A percentile compares a stretch with the other conserved stretches of the same genome.
phyloP scores from a whole-genome alignment of 371 early-diverging fungal species.

The Mucor saturninus region DNA sequence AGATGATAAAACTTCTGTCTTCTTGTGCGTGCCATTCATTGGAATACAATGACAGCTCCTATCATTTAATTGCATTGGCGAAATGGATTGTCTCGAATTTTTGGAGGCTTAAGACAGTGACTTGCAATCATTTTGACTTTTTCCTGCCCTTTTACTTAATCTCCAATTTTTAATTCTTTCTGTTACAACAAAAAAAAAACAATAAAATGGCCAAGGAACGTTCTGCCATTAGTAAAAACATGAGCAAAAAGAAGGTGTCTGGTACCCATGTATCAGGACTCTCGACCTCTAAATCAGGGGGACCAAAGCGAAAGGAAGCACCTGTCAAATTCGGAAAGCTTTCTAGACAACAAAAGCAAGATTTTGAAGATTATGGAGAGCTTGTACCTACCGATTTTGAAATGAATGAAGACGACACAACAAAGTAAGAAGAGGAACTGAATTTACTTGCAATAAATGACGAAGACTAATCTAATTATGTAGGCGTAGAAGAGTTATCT shows the following conservation, averaged over 20 bases:
- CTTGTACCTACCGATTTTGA: slow-evolving; percentile 67
- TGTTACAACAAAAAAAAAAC: background rate
- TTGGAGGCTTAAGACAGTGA: background rate
- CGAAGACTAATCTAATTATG: background rate
- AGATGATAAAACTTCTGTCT: no score
- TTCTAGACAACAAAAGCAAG: slow-evolving; percentile 57
- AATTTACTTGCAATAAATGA: no score
- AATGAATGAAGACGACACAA: slow-evolving; percentile 30
- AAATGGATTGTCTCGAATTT: background rate
- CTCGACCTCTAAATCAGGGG: slow-evolving; percentile 24
- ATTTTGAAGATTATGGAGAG: slow-evolving; percentile 74
- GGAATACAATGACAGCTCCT: no score
- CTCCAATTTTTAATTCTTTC: background rate
- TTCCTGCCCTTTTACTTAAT: background rate
- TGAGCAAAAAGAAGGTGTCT: slow-evolving; percentile 28
- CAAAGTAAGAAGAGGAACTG: slow-evolving; percentile 11
- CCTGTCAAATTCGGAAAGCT: slow-evolving; percentile 54
- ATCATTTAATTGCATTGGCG: no score
- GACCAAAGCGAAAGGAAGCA: slow-evolving; percentile 29
- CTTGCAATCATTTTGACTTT: background rate
- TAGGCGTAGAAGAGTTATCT: slow-evolving; percentile 53
- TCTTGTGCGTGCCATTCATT: no score
- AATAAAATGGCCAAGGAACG: slow-evolving; percentile 28
- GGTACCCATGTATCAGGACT: slow-evolving; percentile 40
- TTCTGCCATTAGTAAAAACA: slow-evolving; percentile 38